Percentiles rank a stretch among this genome's conserved stretches.
Conservation (phyloP, 2,329 filamentous ascomycete genomes). For the Ophiostoma tasmaniense region DNA sequence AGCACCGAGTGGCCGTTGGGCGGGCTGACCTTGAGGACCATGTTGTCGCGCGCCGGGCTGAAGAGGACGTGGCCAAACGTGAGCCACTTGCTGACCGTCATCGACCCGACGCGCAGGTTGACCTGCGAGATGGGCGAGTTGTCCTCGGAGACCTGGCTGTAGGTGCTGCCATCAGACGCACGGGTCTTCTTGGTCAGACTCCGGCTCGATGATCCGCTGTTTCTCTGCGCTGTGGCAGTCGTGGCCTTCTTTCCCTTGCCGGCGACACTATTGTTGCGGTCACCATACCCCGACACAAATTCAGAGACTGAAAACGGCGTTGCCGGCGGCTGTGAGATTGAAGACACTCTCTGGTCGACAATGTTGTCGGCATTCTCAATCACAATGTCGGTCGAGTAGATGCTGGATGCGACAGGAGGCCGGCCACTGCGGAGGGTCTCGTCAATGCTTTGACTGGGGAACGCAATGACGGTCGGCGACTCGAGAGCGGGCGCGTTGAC, state of each 20-base stretch:
- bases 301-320: conserved; percentile 38
- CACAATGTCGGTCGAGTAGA: conserved; percentile 47
- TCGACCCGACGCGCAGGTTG: conserved; percentile 68
- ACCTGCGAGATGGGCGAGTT: conserved; percentile 60
- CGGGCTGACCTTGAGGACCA: conserved; percentile 42
- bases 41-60: conserved; percentile 66
- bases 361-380: conserved; percentile 44
- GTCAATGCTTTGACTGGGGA: conserved; percentile 14
- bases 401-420: conserved; percentile 30
- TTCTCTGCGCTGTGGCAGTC: conserved; percentile 20
- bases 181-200: conserved; percentile 21
- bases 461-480: conserved; percentile 38
- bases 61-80: conserved; percentile 78
- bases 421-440: background rate
- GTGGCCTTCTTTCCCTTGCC: conserved; percentile 21
- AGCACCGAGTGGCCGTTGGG: conserved; percentile 57
- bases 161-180: conserved; percentile 37
- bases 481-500: conserved; percentile 30
- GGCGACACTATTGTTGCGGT: conserved; percentile 24
- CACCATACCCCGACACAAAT: conserved; percentile 33
- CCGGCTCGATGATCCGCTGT: conserved; percentile 27
- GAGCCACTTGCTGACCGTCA: conserved; percentile 83
- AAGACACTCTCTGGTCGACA: conserved; percentile 26
- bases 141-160: conserved; percentile 44
- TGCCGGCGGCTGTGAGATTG: conserved; percentile 29